phyloP scores from a whole-genome alignment of 2,329 filamentous ascomycete species.

The Pseudonectria foliicola region DNA sequence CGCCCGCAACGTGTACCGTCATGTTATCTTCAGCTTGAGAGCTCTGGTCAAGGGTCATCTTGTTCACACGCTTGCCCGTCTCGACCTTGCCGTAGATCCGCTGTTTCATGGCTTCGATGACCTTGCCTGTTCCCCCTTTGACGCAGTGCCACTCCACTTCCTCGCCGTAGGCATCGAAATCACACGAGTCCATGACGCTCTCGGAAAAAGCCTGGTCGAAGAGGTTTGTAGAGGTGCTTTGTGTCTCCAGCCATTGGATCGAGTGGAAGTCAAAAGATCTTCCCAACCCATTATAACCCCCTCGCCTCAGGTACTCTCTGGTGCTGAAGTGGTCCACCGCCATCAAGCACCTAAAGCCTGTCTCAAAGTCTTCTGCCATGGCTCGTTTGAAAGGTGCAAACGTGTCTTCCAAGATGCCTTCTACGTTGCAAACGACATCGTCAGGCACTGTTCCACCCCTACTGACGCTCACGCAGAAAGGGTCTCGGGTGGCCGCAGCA shows the following conservation, averaged over 20 bases:
- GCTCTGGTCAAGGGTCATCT: slow-evolving; percentile 1
- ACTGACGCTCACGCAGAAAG: slow-evolving; percentile 4
- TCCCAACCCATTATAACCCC: slow-evolving; percentile 2
- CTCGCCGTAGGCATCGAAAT: slow-evolving; percentile 19
- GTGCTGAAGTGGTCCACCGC: slow-evolving; percentile 13
- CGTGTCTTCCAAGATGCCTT: slow-evolving; percentile 1
- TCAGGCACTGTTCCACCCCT: slow-evolving; percentile 7
- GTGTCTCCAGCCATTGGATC: slow-evolving; percentile 17
- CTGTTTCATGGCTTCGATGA: slow-evolving; percentile 23
- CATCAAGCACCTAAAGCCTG: slow-evolving; percentile 4
- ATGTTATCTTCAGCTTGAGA: slow-evolving; percentile 1
- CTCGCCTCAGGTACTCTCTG: slow-evolving; percentile 14
- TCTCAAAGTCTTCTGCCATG: slow-evolving; percentile 3
- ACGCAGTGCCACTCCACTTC: slow-evolving; percentile 23
- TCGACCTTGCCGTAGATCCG: slow-evolving; percentile 8
- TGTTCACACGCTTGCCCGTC: slow-evolving; percentile 2
- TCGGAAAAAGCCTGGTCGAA: slow-evolving; percentile 31
- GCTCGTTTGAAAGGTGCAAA: slow-evolving; percentile 3
- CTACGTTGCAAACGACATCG: slow-evolving; percentile 6
- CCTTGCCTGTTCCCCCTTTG: slow-evolving; percentile 22
- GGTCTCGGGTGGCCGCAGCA: slow-evolving; percentile 1
- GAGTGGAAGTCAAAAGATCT: slow-evolving; percentile 8
- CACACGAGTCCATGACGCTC: slow-evolving; percentile 25
- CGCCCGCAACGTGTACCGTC: neutral
- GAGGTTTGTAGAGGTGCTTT: slow-evolving; percentile 19